Evolutionary conservation across 768 basidiomycete genomes (phyloP).

Genomic region (Phaffia tasmanica): DNA sequence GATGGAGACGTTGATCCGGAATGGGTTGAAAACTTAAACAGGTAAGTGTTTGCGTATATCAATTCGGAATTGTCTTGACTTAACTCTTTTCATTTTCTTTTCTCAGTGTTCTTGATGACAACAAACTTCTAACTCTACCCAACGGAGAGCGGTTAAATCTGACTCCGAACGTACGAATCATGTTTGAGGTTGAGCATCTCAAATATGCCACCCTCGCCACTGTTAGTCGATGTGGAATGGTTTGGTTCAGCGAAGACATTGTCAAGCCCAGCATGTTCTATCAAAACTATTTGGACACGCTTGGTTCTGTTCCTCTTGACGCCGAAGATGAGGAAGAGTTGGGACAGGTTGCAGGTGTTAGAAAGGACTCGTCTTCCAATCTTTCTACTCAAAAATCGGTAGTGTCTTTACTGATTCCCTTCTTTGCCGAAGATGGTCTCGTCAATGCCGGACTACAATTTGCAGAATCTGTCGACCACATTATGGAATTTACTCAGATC

Average conservation of each 20-base stretch:
- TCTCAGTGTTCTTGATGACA: constrained; percentile 88
- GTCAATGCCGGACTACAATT: constrained; percentile 66
- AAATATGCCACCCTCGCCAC: constrained; percentile 94
- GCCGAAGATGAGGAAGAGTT: constrained; percentile 62
- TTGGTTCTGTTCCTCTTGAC: constrained; percentile 65
- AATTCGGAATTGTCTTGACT: background rate
- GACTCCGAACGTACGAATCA: constrained; percentile 91
- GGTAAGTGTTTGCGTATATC: constrained; percentile 45
- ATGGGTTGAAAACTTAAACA: constrained; percentile 99
- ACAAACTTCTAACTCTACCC: constrained; percentile 89
- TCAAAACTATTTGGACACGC: constrained; percentile 68
- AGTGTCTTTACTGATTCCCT: constrained; percentile 61
- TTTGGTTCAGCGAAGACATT: constrained; percentile 98
- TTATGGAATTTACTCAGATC: constrained; percentile 93
- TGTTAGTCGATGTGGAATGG: constrained; percentile 99
- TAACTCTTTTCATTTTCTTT: constrained; percentile 3
- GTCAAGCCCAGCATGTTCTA: constrained; percentile 86
- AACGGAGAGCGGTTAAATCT: constrained; percentile 97
- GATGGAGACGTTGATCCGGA: constrained; percentile 99
- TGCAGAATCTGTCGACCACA: constrained; percentile 80
- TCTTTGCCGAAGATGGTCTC: constrained; percentile 71
- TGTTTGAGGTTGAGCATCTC: constrained; percentile 98
- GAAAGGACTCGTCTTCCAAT: constrained; percentile 38
- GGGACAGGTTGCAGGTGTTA: constrained; percentile 38
- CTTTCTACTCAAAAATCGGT: constrained; percentile 66